Evolutionary conservation across 1,284 basidiomycete species (phyloP), one percentile per base, ranked within the genome.

Genomic region (Entoloma clypeatum): DNA sequence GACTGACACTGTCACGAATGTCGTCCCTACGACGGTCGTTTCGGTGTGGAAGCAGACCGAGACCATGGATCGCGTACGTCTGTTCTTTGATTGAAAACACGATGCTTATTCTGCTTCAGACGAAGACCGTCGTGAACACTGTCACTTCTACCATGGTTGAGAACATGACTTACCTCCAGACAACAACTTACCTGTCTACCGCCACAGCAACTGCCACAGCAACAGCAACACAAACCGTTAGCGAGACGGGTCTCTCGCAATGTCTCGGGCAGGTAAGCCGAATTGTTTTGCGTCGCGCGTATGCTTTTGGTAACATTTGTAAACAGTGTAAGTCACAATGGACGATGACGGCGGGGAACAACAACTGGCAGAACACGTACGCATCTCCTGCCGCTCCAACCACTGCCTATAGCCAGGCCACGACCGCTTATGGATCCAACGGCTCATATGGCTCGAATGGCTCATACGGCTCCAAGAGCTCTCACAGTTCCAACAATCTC

Each of bases 261-360:
- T 82, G 80, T 61, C 63, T 82, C 46, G 65, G 67, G 52, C 58
- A 64, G 56, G 75, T 76, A 48, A 40, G 62, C 13, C 16, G 26
- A 13, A 18, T 30, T 7, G 9, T 13, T 27, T 19, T 28, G 17
- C 16, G 13, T 5, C 4, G 21, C 10, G 10, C 24, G 24, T 23
- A 13, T 31, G 39, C n/a, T 14, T 11, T 36, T 36, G 5, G 54
- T 55, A 9, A 58, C n/a, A 30, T 30, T 17, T 36, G 8, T 29
- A 38, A 43, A 5, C 48, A 77, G 72, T 82, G 81, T 72, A 78
- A 80, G 66, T 74, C 69, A 27, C 56, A 58, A 44, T 81, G 72
- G 68, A 67, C 65, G 36, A 57, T 82, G 56, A 69, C 57, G 9
- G 45, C 61, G 11, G 77, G 77, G 16, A 81, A 75, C 65, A 68